Evolutionary conservation across 163 green algal genomes (phyloP), one percentile per base, ranked within the genome.

Genomic region (Scenedesmus sp.): DNA sequence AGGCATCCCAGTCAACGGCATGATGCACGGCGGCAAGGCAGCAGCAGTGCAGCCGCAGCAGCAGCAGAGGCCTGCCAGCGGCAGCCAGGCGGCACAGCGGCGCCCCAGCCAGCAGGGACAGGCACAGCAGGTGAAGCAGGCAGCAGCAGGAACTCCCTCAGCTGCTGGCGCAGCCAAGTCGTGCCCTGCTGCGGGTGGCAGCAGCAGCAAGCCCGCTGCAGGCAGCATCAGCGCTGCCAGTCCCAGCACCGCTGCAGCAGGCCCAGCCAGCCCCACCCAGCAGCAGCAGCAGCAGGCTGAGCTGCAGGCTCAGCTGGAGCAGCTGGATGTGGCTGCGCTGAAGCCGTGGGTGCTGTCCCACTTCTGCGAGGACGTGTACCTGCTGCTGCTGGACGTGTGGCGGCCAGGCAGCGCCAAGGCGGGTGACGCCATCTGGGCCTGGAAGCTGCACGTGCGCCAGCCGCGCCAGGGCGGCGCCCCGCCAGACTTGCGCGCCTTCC

Each of bases 321-420:
- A 62, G 52, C 82, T 92, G 1, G 70, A 92, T 15, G 4, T 92
- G 2, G 66, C 20, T 18, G 20, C 54, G 34, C 26, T 90, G n/a
- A 84, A 86, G 66, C 67, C 64, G 1, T 92, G 89, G 89, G 89
- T 92, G 18, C 5, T 90, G 66, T 56, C 66, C 2, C 15, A 79
- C 60, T 94, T 94, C 15, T 87, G 81, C 23, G 83, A 93, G 76
- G 85, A 93, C 46, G 92, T 92, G 52, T 94, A 92, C 46, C 90
- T 93, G 86, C 26, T 94, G 89, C 83, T 94, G 66, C 66, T 93
- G 54, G 92, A 94, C 73, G 85, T 92, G 13, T 94, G 92, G 92
- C 82, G 92, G 9, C 89, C 91, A 2, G 88, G 86, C 64, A 92
- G 82, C 26, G 55, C 73, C 20, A 76, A 84, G 34, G 67, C 92